Evolutionary conservation across 2,329 filamentous ascomycete species (phyloP).

Genomic region (Emmonsia crescens): DNA sequence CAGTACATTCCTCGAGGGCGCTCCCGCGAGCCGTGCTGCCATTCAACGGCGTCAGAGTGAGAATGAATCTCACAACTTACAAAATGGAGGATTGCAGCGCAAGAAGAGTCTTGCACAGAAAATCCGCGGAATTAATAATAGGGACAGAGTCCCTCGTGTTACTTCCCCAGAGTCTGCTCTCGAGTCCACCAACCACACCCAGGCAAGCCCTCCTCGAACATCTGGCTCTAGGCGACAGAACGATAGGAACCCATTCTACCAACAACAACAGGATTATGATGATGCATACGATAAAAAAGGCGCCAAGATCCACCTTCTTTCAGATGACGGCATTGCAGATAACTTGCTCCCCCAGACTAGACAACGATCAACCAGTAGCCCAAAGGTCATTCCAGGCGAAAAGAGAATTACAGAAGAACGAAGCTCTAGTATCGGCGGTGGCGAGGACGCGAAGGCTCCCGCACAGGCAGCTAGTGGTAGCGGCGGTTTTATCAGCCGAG

Average conservation of each 20-base stretch:
- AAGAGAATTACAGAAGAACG: slow-evolving; percentile 25
- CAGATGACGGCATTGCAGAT: slow-evolving; percentile 26
- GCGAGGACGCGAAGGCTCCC: slow-evolving; percentile 5
- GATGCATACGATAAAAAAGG: slow-evolving; percentile 55
- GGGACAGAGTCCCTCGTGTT: slow-evolving; percentile 47
- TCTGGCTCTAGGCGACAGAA: slow-evolving; percentile 27
- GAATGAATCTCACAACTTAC: slow-evolving; percentile 39
- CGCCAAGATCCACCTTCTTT: slow-evolving; percentile 44
- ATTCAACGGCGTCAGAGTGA: slow-evolving; percentile 68
- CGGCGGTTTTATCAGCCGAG: slow-evolving; percentile 13
- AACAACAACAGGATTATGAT: slow-evolving; percentile 53
- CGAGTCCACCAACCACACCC: slow-evolving; percentile 12
- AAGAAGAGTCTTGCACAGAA: slow-evolving; percentile 95
- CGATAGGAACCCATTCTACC: slow-evolving; percentile 67
- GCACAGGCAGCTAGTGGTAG: slow-evolving; percentile 6
- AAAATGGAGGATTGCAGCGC: slow-evolving; percentile 54
- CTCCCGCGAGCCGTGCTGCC: slow-evolving; percentile 70
- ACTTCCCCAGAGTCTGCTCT: slow-evolving; percentile 42
- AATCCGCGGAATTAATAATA: slow-evolving; percentile 69
- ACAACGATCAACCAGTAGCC: slow-evolving; percentile 46
- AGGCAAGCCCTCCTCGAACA: slow-evolving; percentile 20
- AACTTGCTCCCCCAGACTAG: slow-evolving; percentile 19
- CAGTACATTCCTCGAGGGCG: slow-evolving; percentile 89
- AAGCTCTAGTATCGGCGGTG: slow-evolving; percentile 1
- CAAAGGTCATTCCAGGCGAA: slow-evolving; percentile 38